Evolutionary conservation across 768 basidiomycete species (phyloP).

Genomic region (Lyophyllum atratum): DNA sequence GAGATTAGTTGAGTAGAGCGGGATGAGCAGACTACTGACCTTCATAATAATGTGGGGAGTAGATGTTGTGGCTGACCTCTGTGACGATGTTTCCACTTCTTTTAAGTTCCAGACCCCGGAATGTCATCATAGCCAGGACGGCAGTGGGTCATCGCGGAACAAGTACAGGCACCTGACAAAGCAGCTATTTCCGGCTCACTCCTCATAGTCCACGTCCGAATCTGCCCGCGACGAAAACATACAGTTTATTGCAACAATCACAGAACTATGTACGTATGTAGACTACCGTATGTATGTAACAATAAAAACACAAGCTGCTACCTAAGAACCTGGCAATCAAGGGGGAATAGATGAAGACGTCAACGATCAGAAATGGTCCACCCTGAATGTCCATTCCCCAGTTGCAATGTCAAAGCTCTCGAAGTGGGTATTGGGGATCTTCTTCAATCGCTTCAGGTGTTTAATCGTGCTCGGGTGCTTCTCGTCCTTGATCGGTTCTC

Average conservation of each 20-base stretch:
- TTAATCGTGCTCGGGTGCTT: constrained; percentile 68
- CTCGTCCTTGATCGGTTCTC: constrained; percentile 85
- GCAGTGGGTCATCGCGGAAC: constrained; percentile 16
- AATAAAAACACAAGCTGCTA: constrained; percentile 5
- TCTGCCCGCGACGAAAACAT: background rate
- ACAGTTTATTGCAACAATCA: constrained; percentile 8
- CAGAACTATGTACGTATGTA: constrained; percentile 9
- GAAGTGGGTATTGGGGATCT: constrained; percentile 85
- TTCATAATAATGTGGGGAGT: constrained; percentile 28
- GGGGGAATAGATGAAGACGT: background rate
- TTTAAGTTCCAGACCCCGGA: background rate
- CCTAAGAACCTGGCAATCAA: background rate
- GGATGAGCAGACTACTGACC: constrained; percentile 19
- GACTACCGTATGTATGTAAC: constrained; percentile 16
- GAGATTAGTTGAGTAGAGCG: constrained; percentile 2
- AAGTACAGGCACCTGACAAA: constrained; percentile 3
- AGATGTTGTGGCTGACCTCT: constrained; percentile 1
- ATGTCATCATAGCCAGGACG: constrained; percentile 11
- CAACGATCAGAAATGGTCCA: constrained; percentile 89
- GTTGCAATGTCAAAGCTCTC: constrained; percentile 75
- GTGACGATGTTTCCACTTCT: background rate
- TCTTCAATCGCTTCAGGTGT: constrained; percentile 79
- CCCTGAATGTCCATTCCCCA: constrained; percentile 93
- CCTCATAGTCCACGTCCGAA: background rate
- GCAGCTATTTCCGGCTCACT: constrained; percentile 3